Evolutionary conservation across 805 yeast genomes (phyloP), one percentile per base, ranked within the genome.

Genomic region (Groenewaldozyma tartarivorans): DNA sequence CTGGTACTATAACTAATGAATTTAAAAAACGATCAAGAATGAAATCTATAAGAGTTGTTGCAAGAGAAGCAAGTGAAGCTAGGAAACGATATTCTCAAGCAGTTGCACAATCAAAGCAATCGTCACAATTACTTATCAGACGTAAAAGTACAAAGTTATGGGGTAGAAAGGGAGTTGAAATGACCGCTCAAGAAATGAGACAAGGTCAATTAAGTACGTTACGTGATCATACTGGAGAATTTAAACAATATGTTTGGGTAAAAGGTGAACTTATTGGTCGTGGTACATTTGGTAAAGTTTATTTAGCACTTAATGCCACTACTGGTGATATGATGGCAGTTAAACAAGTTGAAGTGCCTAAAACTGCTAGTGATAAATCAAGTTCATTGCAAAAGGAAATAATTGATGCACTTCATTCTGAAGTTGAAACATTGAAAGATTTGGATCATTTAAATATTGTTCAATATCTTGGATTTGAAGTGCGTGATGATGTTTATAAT

Each of bases 261-360:
- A 86, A 86, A 56, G 99, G 99, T 69, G 96, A 88, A 55, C 68
- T 92, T 47, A 86, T 92, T 43, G 99, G 99, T 0, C 77, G 85
- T 44, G 99, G 99, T 0, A 88, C 96, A 1, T 92, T 88, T 67
- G 99, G 98, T 6, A 79, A 84, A 29, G 99, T 92, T 1, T 90
- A 72, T 55, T 67, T 92, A 42, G 96, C 95, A 1, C 69, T 92
- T 55, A 92, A 92, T 60, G 88, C 87, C 15, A 92, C 97, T 1
- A 86, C 95, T 0, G 97, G 97, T 41, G 99, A 92, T 54, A 87
- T 92, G 95, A 81, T 92, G 66, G 99, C 99, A 0, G 98, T 92
- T 2, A 92, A 92, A 56, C 98, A 92, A 61, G 96, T 90, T 2
- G 79, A 73, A 33, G 79, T 81, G 9, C 79, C 84, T 1, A 60